Evolutionary conservation across 495 filamentous ascomycete genomes (phyloP).

Genomic region (Neurospora tetrasperma): DNA sequence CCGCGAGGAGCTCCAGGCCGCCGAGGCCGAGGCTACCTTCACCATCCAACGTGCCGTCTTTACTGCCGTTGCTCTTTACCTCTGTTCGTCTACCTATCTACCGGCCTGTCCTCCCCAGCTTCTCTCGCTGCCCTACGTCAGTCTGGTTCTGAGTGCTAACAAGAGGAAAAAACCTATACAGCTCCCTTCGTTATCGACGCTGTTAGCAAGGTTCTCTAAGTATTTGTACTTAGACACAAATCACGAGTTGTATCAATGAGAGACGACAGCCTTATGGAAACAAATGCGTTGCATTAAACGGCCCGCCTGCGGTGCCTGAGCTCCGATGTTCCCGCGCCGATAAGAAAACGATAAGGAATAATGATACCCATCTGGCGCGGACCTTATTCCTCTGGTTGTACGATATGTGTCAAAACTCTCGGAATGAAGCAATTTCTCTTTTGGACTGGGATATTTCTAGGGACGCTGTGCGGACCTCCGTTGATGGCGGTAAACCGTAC

Average conservation of each 20-base stretch:
- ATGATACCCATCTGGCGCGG: background rate
- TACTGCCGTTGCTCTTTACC: constrained; percentile 60
- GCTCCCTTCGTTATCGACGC: constrained; percentile 79
- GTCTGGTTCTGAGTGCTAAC: background rate
- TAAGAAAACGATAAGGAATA: background rate
- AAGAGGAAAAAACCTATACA: constrained; percentile 21
- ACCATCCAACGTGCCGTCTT: constrained; percentile 54
- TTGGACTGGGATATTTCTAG: background rate
- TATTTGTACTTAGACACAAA: background rate
- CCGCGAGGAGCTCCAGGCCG: constrained; percentile 46
- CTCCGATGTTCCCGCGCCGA: background rate
- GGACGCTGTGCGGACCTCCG: background rate
- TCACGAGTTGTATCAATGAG: background rate
- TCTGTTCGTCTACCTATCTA: constrained; percentile 50
- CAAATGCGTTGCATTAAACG: background rate
- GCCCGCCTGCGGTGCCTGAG: background rate
- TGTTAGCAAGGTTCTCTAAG: constrained; percentile 61
- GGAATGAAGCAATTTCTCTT: background rate
- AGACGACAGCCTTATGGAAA: background rate
- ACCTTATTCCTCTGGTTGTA: background rate
- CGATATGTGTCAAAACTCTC: background rate
- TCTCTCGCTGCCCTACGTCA: background rate
- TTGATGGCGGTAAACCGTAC: background rate
- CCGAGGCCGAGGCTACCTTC: constrained; percentile 59
- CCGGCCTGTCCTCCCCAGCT: background rate